phyloP scores from a whole-genome alignment of 192 early-diverging fungal genomes.

The Linnemannia zychae region DNA sequence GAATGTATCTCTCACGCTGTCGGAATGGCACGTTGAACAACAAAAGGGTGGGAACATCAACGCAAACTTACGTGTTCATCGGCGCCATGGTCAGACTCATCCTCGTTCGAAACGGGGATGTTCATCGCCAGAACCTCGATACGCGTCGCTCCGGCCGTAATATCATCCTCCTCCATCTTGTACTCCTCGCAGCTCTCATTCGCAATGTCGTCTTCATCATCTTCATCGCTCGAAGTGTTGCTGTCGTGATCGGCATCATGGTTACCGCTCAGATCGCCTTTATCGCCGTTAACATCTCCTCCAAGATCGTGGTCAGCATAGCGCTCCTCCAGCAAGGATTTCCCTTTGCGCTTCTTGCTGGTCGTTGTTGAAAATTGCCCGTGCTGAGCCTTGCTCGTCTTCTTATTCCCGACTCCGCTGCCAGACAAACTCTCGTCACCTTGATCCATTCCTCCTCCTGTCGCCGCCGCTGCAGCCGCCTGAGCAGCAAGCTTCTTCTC shows the following conservation, averaged over 20 bases:
- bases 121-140: slow-evolving; percentile 48
- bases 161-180: not conserved
- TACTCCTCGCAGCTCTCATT: not conserved
- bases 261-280: not conserved
- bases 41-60: no score
- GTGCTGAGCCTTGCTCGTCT: not conserved
- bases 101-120: slow-evolving; percentile 37
- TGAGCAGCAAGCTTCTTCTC: slow-evolving; percentile 18
- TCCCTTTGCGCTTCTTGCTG: not conserved
- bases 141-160: not conserved
- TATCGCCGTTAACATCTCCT: not conserved
- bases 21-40: no score
- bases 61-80: slow-evolving; percentile 2
- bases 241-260: not conserved
- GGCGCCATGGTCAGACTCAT: slow-evolving; percentile 30
- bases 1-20: no score
- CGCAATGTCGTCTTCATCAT: not conserved
- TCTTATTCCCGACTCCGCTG: not conserved
- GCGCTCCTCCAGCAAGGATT: not conserved
- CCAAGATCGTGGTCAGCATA: not conserved
- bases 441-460: not conserved
- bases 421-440: not conserved
- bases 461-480: not conserved
- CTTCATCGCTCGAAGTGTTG: not conserved
- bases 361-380: not conserved